Base-by-base conservation (phyloP, 148 eudicot species). In the Spergularia bocconei region DNA sequence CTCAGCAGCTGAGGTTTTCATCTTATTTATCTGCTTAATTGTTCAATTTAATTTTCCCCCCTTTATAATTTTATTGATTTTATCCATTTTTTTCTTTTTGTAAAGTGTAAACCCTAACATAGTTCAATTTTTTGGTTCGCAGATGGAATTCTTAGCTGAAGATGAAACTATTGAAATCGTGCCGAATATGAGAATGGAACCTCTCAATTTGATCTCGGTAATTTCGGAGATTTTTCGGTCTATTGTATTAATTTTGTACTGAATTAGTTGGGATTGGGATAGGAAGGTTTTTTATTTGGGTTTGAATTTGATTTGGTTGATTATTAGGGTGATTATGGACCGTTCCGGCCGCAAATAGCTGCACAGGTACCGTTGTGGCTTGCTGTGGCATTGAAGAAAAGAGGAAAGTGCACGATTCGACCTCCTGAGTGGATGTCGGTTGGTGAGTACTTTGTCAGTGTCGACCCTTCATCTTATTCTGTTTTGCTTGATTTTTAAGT, bases 101-200 rank as follows among this genome's bases (percentile, higher is more conserved):
- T 8, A 13, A 13, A 50, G 15, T 50, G 56, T 50, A 48, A 68
- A 68, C 71, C 71, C 71, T 68, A 68, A 48, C 15, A 13, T 68
- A 21, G 29, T 21, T 48, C 33, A 48, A 8, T 50, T 39, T 19
- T 11, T 4, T 44, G 48, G 78, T 16, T 11, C 47, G 69, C 84
- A 90, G 98, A 73, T 93, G 91, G 98, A 93, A 84, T 91, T 93
- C 81, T 85, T 93, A 38, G 93, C 98, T 17, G 98, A 93, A 82
- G 98, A 90, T 78, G 95, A 93, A 83, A 72, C 72, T 53, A 77
- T 91, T 60, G 93, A 91, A 78, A 90, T 93, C 75, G 90, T 91
- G 55, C 97, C 98, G 5, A 93, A 91, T 80, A 85, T 90, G 87
- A 87, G 91, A 47, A 93, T 93, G 95, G 93, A 93, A 41, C 73